Evolutionary conservation across 306 rosid species (phyloP).

Genomic region (Rubus idaeus): DNA sequence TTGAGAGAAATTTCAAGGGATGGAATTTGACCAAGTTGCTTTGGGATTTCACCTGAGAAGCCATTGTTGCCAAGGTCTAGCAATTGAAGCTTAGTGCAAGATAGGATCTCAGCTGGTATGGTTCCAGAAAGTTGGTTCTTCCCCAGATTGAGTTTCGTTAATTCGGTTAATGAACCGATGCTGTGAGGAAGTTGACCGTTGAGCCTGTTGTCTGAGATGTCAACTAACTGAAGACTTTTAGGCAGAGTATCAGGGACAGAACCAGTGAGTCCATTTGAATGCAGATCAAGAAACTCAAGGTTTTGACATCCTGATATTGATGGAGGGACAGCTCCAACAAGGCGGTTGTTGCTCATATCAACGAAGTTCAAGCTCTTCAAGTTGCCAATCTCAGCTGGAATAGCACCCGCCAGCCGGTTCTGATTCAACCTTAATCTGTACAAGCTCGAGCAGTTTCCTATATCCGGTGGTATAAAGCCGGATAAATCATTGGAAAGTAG

Average conservation of each 20-base stretch:
- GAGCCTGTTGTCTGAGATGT: slow-evolving; percentile 71
- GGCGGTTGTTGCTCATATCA: slow-evolving; percentile 61
- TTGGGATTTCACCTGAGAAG: slow-evolving; percentile 78
- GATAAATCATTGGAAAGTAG: slow-evolving; percentile 72
- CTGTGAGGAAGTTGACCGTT: slow-evolving; percentile 51
- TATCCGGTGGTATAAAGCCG: slow-evolving; percentile 72
- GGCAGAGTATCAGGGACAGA: slow-evolving; percentile 71
- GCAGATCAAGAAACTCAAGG: slow-evolving; percentile 84
- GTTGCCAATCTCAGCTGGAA: slow-evolving; percentile 76
- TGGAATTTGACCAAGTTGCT: slow-evolving; percentile 61
- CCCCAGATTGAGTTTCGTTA: slow-evolving; percentile 73
- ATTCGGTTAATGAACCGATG: slow-evolving; percentile 60
- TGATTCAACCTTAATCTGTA: slow-evolving; percentile 60
- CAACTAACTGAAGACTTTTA: slow-evolving; percentile 58
- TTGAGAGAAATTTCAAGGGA: slow-evolving; percentile 88
- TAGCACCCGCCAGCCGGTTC: slow-evolving; percentile 57
- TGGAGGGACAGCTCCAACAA: slow-evolving; percentile 70
- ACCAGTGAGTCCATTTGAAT: slow-evolving; percentile 71
- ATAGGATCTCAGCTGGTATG: slow-evolving; percentile 71
- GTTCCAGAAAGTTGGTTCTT: slow-evolving; percentile 64
- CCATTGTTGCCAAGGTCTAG: slow-evolving; percentile 76
- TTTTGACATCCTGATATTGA: slow-evolving; percentile 57
- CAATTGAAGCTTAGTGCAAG: slow-evolving; percentile 71
- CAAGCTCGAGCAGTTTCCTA: slow-evolving; percentile 75
- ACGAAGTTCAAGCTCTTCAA: slow-evolving; percentile 58